phyloP scores from a whole-genome alignment of 352 stramenopile species.

The Phytophthora europaea region DNA sequence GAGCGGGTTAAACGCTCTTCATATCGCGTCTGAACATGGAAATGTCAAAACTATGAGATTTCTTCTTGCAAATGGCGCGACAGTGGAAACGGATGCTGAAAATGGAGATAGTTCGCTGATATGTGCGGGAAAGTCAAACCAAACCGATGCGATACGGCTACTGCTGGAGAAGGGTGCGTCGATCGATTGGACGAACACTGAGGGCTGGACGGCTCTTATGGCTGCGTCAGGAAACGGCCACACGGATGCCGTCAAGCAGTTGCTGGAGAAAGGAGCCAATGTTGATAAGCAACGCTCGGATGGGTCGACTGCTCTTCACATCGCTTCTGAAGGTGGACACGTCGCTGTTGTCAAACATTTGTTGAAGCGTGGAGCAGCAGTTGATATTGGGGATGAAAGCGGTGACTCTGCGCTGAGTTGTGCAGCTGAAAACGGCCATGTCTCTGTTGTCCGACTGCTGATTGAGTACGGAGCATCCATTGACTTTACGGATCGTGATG shows the following conservation, averaged over 20 bases:
- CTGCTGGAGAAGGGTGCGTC: not conserved
- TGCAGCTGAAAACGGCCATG: not conserved
- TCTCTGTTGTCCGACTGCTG: not conserved
- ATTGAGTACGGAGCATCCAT: not conserved
- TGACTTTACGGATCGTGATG: not conserved
- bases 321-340: not conserved
- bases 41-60: not conserved
- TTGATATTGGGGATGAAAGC: not conserved
- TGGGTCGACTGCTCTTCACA: not conserved
- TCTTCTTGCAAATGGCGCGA: not conserved
- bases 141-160: not conserved
- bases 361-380: not conserved
- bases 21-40: not conserved
- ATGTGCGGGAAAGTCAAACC: not conserved
- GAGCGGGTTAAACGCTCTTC: not conserved
- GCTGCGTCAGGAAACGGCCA: not conserved
- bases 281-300: not conserved
- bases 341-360: not conserved
- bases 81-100: not conserved
- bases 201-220: conserved; percentile 3
- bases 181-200: not conserved
- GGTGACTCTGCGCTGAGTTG: not conserved
- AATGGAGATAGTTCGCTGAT: conserved; percentile 2
- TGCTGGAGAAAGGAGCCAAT: conserved; percentile 3
- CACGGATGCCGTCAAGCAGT: not conserved